Evolutionary conservation across 2,329 filamentous ascomycete genomes (phyloP).

Genomic region (Aspergillus fructus): DNA sequence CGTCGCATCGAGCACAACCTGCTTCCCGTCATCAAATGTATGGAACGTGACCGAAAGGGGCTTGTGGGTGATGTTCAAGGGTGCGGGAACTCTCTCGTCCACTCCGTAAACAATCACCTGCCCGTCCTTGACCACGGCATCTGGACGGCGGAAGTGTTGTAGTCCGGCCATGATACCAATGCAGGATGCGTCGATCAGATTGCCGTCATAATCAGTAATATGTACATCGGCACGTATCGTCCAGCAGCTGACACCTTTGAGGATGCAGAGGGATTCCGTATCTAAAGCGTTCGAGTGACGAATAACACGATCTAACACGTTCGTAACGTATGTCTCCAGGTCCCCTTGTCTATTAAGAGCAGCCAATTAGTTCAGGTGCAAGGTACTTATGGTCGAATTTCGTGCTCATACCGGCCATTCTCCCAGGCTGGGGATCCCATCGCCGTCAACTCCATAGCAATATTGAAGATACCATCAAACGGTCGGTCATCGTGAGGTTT

Average conservation of each 20-base stretch:
- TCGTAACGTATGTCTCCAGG: conserved; percentile 79
- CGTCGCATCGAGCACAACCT: conserved; percentile 47
- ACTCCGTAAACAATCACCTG: conserved; percentile 79
- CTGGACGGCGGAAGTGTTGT: conserved; percentile 86
- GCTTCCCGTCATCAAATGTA: conserved; percentile 61
- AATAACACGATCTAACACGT: conserved; percentile 89
- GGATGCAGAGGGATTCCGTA: conserved; percentile 90
- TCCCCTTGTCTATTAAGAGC: conserved; percentile 64
- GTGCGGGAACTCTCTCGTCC: conserved; percentile 84
- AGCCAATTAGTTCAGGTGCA: not conserved
- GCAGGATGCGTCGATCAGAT: conserved; percentile 81
- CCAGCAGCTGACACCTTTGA: conserved; percentile 90
- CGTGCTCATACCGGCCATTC: conserved; percentile 62
- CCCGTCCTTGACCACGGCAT: conserved; percentile 82
- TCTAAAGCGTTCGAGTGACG: conserved; percentile 89
- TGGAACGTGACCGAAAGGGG: conserved; percentile 90
- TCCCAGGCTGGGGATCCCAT: conserved; percentile 92
- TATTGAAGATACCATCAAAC: conserved; percentile 93
- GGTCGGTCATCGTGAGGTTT: conserved; percentile 83
- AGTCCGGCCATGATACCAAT: conserved; percentile 84
- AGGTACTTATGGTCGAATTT: not conserved
- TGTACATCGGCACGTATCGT: conserved; percentile 88
- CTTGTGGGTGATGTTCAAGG: conserved; percentile 85
- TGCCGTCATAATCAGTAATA: conserved; percentile 86
- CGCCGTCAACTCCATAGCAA: conserved; percentile 84